Evolutionary conservation across 306 rosid species (phyloP).

Genomic region (Rubus idaeus): DNA sequence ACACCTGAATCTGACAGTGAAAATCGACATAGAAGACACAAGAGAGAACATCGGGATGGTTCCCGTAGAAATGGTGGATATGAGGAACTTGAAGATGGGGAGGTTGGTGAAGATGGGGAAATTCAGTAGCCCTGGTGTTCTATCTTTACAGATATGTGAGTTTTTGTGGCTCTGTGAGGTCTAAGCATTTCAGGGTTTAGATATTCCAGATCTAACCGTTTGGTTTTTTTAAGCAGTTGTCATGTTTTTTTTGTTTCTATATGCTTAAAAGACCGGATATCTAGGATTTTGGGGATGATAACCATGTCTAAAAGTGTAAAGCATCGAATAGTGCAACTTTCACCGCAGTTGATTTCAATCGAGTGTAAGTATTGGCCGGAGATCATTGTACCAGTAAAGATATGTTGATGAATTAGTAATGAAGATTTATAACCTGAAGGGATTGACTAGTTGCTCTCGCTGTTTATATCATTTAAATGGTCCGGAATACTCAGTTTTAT

Average conservation of each 20-base stretch:
- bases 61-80: conserved; percentile 64
- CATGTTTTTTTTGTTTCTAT: background rate
- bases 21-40: conserved; percentile 77
- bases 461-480: background rate
- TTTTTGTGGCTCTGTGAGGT: conserved; percentile 8
- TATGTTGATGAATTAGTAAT: background rate
- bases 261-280: background rate
- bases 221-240: background rate
- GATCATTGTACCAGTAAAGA: background rate
- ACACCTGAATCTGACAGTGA: conserved; percentile 92
- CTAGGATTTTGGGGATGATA: background rate
- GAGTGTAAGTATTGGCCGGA: background rate
- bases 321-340: background rate
- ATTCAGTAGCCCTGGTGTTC: conserved; percentile 33
- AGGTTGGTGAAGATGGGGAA: conserved; percentile 90
- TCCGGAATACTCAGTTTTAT: background rate
- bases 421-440: background rate
- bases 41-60: conserved; percentile 81
- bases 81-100: conserved; percentile 97
- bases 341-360: background rate
- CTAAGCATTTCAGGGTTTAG: conserved; percentile 12
- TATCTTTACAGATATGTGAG: conserved; percentile 4
- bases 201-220: conserved; percentile 1
- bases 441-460: background rate
- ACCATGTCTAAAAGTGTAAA: background rate